Base-by-base conservation (phyloP, 768 basidiomycete species). In the Xerocomus brunneocitrinus region DNA sequence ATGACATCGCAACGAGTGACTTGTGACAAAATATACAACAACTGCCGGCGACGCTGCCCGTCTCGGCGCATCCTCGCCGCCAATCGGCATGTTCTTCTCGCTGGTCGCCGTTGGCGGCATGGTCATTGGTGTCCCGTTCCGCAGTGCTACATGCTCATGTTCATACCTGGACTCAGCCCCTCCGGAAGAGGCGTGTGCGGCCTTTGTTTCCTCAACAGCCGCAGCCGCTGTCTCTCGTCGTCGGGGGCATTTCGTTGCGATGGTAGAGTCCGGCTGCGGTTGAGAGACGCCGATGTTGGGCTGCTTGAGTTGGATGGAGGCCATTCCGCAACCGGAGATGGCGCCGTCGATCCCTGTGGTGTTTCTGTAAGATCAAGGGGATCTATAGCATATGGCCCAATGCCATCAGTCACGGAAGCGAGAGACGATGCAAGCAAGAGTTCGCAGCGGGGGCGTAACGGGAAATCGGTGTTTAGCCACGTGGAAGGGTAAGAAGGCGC, bases 211-310 rank as follows among this genome's bases (percentile, higher is more conserved):
- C 74, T 74, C 47, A 81, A 66, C 24, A 81, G 66, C 53, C 75
- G 68, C 34, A 69, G 59, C 30, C 68, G 70, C 52, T 58, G 73
- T 58, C 62, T 71, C 46, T 71, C 74, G 16, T 79, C 73, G 48
- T 72, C 69, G 53, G 59, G 22, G 28, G 50, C 38, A 30, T 52
- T 35, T 35, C 61, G 57, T 22, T 62, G 62, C 12, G 52, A 67
- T 58, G 87, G 87, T 43, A 90, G 51, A 35, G 87, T 90, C 52
- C 81, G 77, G 62, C 87, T 87, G 25, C 87, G 76, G 46, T 72
- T 74, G 13, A 71, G 69, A 3, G 72, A 64, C 8, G 67, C 65
- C 13, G 65, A 63, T 35, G 63, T 71, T 47, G 66, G 67, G 38
- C 60, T 72, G 28, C 55, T 54, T 35, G 63, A 48, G 30, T 61